phyloP scores from a whole-genome alignment of 495 filamentous ascomycete species.

The Astrothelium macrocarpum region DNA sequence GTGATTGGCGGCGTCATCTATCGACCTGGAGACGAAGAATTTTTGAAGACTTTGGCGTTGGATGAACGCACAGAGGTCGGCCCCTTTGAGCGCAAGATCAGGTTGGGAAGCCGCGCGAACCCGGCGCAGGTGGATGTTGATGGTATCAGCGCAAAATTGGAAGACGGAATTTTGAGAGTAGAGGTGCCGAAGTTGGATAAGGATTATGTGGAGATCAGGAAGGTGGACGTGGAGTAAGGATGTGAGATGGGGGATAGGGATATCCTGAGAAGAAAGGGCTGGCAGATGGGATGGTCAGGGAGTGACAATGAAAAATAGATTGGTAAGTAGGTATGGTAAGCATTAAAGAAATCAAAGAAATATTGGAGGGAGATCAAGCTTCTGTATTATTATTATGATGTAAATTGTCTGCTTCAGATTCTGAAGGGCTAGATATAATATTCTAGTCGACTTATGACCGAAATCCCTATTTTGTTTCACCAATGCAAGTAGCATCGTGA shows the following conservation, averaged over 20 bases:
- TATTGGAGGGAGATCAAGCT: background rate
- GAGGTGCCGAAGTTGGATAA: conserved; percentile 60
- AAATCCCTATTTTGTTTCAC: background rate
- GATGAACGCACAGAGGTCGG: conserved; percentile 59
- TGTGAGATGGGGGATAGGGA: too few species aligned
- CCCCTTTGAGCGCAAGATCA: conserved; percentile 60
- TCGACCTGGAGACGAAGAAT: conserved; percentile 59
- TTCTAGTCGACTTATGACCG: background rate
- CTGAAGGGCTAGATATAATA: background rate
- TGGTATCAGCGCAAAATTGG: conserved; percentile 59
- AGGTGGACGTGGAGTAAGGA: conserved; percentile 48
- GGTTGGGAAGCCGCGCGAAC: conserved; percentile 43
- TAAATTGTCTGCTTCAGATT: background rate
- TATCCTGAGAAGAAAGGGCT: too few species aligned
- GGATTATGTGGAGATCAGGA: conserved; percentile 50
- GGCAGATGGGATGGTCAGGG: too few species aligned
- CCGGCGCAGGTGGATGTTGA: conserved; percentile 56
- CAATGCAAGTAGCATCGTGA: background rate
- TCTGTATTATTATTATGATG: background rate
- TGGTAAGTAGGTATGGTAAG: background rate
- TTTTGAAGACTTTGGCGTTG: conserved; percentile 53
- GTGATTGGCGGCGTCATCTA: conserved; percentile 61
- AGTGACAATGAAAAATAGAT: background rate
- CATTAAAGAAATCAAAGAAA: background rate
- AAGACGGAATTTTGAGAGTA: conserved; percentile 48